These are phyloP conservation scores for Aquilaria yunnanensis DNA, from an alignment of 345 rosid species.

Conservation along the genomic window DNA sequence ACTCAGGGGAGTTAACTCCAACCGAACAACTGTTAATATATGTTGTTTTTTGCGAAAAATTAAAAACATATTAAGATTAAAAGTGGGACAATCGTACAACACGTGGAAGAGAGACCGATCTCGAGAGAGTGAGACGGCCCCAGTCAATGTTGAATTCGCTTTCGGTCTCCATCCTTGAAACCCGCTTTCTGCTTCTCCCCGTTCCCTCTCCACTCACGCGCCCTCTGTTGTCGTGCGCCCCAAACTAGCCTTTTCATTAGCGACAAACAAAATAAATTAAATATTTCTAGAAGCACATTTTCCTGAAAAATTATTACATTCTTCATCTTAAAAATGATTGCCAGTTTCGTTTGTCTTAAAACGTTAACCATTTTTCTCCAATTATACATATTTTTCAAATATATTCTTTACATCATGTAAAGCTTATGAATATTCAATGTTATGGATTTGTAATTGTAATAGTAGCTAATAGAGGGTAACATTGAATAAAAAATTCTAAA, in stretches of 20 bases:
- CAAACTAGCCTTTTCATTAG: neutral
- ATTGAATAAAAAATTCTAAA: neutral
- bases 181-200: neutral
- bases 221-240: neutral
- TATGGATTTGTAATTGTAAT: too few species aligned
- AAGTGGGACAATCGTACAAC: slow-evolving; percentile 20
- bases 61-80: slow-evolving; percentile 1
- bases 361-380: too few species aligned
- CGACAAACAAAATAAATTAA: neutral
- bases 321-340: neutral
- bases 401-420: too few species aligned
- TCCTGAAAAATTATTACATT: neutral
- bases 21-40: too few species aligned
- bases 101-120: slow-evolving; percentile 32
- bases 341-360: neutral
- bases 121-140: neutral
- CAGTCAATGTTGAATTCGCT: slow-evolving; percentile 29
- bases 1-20: too few species aligned
- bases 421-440: too few species aligned
- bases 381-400: too few species aligned
- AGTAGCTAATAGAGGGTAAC: neutral
- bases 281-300: neutral
- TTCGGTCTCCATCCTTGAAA: slow-evolving; percentile 17
- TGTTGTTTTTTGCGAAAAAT: neutral
- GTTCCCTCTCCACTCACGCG: slow-evolving; percentile 6